Evolutionary conservation across 139 green algal species (phyloP), one percentile per base, ranked within the genome.

Genomic region (Chlorella sp.): DNA sequence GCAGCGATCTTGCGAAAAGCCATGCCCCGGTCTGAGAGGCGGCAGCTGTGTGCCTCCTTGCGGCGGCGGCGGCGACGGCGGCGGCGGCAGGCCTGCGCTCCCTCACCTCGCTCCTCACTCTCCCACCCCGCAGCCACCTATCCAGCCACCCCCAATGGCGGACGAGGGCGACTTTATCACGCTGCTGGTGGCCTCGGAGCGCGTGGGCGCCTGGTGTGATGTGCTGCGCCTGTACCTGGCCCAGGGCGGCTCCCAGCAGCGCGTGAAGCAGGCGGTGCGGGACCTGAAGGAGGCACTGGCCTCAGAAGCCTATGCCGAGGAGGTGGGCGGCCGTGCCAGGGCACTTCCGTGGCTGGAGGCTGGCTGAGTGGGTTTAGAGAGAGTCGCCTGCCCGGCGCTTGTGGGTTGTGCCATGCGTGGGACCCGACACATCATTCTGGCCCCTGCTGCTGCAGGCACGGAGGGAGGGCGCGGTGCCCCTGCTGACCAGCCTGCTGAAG

Each of bases 161-260:
- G 51, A 60, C 14, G 88, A 91, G 36, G 64, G 38, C 14, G 86
- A 89, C 20, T 94, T 93, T 43, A 9, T 96, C 8, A 91, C 95
- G 68, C 76, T 93, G 51, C 60, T 95, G 3, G 87, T 96, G 28
- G 93, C 93, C 0, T 94, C 87, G 34, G 88, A 94, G 58, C 76
- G 91, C 2, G 81, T 95, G 2, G 62, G 72, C 0, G 54, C 80
- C 19, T 94, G 89, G 92, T 28, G 93, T n/a, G 86, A 92, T 38
- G 48, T 85, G 4, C 80, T 95, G 34, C 69, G 36, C 13, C 9
- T 60, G 51, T 24, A 60, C 51, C 51, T 60, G 2, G 51, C 51
- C 51, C 51, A 60, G 51, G 51, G 51, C 28, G 72, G 43, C 24
- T 32, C 72, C 11, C 72, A 62, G 72, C 13, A 34, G 44, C 77